These are phyloP conservation scores for Phragmites australis DNA, from an alignment of 176 grass and related monocot genomes.

Conservation along the genomic window DNA sequence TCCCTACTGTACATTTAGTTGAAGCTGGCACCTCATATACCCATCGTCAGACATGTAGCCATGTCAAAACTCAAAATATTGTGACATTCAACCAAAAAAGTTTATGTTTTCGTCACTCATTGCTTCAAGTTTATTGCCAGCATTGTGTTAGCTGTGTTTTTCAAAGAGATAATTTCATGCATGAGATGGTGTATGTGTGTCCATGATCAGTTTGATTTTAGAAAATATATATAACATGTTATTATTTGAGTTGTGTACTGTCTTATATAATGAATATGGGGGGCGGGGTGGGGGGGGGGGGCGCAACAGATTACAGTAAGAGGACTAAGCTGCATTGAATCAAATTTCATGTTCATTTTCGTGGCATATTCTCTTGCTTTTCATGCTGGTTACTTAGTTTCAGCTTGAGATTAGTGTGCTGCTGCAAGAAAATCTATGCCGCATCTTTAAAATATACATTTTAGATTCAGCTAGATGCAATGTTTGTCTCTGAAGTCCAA, in stretches of 20 bases:
- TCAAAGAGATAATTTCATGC: background rate
- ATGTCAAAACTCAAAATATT: too few species aligned
- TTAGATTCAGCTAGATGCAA: background rate
- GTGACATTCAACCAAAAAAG: too few species aligned
- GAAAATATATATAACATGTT: background rate
- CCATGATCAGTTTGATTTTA: background rate
- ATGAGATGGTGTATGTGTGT: background rate
- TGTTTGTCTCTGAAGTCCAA: background rate
- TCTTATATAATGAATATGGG: background rate
- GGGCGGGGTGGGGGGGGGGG: too few species aligned
- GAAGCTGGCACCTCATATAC: too few species aligned
- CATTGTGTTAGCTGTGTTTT: background rate
- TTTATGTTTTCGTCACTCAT: background rate
- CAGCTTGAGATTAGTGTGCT: background rate
- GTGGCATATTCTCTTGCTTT: background rate
- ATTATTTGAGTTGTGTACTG: background rate
- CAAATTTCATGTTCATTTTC: background rate
- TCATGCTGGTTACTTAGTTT: background rate
- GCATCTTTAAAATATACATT: constrained; percentile 9
- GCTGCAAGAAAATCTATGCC: background rate
- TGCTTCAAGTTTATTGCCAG: background rate
- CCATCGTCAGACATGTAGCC: too few species aligned
- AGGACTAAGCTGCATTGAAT: background rate
- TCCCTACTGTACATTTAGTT: too few species aligned
- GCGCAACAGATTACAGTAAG: background rate